These are phyloP conservation scores for Apophysomyces sp. DNA, from an alignment of 371 early-diverging fungal genomes.

Conservation along the genomic window DNA sequence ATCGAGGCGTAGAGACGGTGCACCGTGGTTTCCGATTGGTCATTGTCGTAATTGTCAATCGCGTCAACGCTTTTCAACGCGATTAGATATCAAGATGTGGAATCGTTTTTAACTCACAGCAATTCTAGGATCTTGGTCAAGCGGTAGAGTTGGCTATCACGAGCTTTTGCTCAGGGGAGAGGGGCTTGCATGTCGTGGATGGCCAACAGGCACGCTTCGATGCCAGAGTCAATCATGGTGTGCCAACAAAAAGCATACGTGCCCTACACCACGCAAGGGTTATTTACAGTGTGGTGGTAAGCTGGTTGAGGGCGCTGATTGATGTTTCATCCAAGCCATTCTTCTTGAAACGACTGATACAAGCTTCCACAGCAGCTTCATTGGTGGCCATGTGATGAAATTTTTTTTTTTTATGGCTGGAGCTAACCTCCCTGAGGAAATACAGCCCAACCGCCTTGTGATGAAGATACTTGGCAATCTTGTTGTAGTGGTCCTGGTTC, in stretches of 20 bases:
- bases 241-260: background rate
- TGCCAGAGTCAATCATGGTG: background rate
- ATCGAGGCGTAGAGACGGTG: background rate
- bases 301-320: background rate
- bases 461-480: background rate
- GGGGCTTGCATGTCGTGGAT: conserved; percentile 1
- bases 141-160: background rate
- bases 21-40: background rate
- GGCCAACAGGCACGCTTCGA: background rate
- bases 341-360: conserved; percentile 1
- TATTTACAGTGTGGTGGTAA: background rate
- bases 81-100: background rate
- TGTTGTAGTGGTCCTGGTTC: conserved; percentile 1
- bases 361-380: conserved; percentile 2
- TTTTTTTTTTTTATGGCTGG: too few relatives aligned
- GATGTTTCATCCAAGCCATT: conserved; percentile 1
- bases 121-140: conserved; percentile 1
- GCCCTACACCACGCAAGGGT: background rate
- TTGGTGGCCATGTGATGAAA: conserved; percentile 2
- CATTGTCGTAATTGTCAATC: background rate
- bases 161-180: background rate
- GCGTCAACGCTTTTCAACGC: background rate
- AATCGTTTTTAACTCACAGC: conserved; percentile 1
- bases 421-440: too few relatives aligned
- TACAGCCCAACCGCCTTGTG: too few relatives aligned